These are phyloP conservation scores for Blastobotrys malaysiensis DNA, from an alignment of 1,139 yeast species.

Conservation along the genomic window DNA sequence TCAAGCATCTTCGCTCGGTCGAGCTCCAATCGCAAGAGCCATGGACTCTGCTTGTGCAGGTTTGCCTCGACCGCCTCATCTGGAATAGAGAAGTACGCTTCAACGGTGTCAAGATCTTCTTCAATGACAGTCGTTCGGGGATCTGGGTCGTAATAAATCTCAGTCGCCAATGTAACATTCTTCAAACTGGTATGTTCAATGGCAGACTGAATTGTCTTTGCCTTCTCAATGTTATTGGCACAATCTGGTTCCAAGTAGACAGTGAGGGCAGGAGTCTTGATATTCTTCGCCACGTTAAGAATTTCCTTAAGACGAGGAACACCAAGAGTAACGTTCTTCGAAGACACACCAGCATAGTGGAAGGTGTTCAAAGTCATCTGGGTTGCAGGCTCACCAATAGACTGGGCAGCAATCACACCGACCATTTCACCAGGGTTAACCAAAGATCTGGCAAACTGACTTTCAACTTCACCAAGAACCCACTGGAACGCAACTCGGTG, in stretches of 20 bases:
- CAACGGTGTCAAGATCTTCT: conserved; percentile 95
- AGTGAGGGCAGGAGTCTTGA: conserved; percentile 97
- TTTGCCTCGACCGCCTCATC: conserved; percentile 96
- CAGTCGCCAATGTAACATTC: conserved; percentile 96
- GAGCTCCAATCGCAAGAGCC: conserved; percentile 92
- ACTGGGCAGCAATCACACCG: conserved; percentile 98
- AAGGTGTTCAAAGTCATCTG: conserved; percentile 99
- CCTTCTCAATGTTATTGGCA: conserved; percentile 85
- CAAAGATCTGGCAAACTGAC: conserved; percentile 86
- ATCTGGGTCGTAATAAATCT: conserved; percentile 96
- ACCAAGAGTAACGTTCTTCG: conserved; percentile 98
- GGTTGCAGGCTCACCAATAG: conserved; percentile 99
- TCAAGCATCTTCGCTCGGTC: conserved; percentile 99
- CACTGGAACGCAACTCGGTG: conserved; percentile 87
- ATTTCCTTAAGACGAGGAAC: conserved; percentile 99
- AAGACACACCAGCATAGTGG: conserved; percentile 99
- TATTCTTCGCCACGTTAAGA: conserved; percentile 95
- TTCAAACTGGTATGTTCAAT: conserved; percentile 93
- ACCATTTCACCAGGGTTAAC: conserved; percentile 99
- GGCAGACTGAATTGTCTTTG: conserved; percentile 92
- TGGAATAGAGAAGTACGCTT: conserved; percentile 94
- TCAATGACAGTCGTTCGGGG: conserved; percentile 93
- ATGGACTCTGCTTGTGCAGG: conserved; percentile 91
- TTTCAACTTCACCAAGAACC: conserved; percentile 91
- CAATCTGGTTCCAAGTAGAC: conserved; percentile 78